A percentile compares a stretch with the other conserved stretches of the same genome.
phyloP scores from a whole-genome alignment of 805 yeast genomes.

The Dipodascopsis uninucleata region DNA sequence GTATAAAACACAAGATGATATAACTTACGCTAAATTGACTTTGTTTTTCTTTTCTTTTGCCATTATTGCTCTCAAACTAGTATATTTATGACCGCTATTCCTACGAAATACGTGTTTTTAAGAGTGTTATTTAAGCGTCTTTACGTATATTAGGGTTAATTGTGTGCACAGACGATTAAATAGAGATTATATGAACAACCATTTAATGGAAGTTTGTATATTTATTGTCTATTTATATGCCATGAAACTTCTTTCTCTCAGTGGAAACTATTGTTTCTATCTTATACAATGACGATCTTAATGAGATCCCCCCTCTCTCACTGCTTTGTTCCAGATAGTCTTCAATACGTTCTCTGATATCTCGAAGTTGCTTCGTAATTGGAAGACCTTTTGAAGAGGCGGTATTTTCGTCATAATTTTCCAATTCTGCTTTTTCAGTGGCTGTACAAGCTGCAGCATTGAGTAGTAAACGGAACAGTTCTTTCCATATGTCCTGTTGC shows the following conservation, averaged over 20 bases:
- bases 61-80: too few species aligned
- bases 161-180: too few species aligned
- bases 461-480: conserved; percentile 58
- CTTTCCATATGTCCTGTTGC: conserved; percentile 69
- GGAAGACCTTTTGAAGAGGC: conserved; percentile 40
- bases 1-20: not conserved
- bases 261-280: conserved; percentile 13
- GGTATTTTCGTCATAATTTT: conserved; percentile 8
- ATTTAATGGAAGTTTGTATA: too few species aligned
- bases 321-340: conserved; percentile 39
- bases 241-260: conserved; percentile 11
- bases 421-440: not conserved
- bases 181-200: too few species aligned
- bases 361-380: conserved; percentile 38
- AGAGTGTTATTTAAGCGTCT: too few species aligned
- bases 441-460: conserved; percentile 49
- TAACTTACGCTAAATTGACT: conserved; percentile 21
- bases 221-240: too few species aligned
- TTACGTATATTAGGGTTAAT: too few species aligned
- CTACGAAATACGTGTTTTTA: too few species aligned
- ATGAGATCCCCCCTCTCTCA: conserved; percentile 28
- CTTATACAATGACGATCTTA: conserved; percentile 26
- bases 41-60: conserved; percentile 1
- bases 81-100: too few species aligned
- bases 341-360: conserved; percentile 42